Conservation (phyloP, 257 asterid species). For the Ajuga chamaepitys region DNA sequence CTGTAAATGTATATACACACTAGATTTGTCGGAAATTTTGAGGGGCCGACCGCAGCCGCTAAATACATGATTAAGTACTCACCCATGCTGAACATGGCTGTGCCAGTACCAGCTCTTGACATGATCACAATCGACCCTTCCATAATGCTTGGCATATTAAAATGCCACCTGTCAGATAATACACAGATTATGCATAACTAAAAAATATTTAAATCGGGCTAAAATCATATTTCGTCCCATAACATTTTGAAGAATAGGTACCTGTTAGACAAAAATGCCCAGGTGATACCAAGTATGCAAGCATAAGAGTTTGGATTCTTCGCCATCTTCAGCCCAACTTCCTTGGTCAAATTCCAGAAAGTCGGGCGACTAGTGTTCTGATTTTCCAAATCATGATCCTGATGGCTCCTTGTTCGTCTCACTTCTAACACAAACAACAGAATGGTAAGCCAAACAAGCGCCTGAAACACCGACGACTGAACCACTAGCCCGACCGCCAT, state of each 20-base stretch:
- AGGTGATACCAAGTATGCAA: constrained; percentile 35
- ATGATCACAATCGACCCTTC: constrained; percentile 49
- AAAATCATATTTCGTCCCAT: no score
- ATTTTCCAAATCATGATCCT: neutral
- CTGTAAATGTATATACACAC: no score
- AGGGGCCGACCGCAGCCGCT: no score
- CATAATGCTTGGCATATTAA: constrained; percentile 44
- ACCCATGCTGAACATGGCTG: constrained; percentile 67
- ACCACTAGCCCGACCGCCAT: constrained; percentile 43
- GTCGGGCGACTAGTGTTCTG: neutral
- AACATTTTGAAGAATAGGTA: constrained; percentile 1
- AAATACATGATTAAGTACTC: neutral
- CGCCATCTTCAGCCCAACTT: constrained; percentile 37
- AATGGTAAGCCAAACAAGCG: constrained; percentile 43
- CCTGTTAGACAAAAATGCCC: constrained; percentile 64
- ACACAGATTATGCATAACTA: no score
- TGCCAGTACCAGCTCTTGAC: constrained; percentile 57
- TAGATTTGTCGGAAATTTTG: no score
- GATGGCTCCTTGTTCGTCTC: constrained; percentile 14
- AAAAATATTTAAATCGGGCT: no score
- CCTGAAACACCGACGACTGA: constrained; percentile 42
- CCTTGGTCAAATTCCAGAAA: constrained; percentile 21
- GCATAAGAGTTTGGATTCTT: constrained; percentile 59
- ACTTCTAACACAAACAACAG: constrained; percentile 43
- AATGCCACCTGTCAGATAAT: constrained; percentile 46